Evolutionary conservation across 1,284 basidiomycete genomes (phyloP).

Genomic region (Fomitiporia mediterranea): DNA sequence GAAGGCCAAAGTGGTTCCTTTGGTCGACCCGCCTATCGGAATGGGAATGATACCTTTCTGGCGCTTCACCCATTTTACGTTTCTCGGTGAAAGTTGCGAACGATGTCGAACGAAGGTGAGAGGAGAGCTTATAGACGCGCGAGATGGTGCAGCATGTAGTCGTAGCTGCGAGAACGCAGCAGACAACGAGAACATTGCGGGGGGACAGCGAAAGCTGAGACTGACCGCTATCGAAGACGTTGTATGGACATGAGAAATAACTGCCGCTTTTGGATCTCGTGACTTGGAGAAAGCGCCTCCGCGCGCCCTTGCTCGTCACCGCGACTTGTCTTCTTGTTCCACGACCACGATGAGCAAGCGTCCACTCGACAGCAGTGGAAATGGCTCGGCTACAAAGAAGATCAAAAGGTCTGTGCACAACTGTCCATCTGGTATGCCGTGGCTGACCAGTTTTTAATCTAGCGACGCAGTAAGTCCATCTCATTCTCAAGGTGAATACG

Average conservation of each 20-base stretch:
- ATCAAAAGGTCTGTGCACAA: constrained; percentile 53
- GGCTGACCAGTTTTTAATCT: constrained; percentile 25
- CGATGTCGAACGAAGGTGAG: constrained; percentile 31
- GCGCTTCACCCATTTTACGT: constrained; percentile 78
- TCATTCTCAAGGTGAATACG: constrained; percentile 65
- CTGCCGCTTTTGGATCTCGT: neutral
- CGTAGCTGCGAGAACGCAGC: constrained; percentile 17
- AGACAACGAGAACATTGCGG: constrained; percentile 16
- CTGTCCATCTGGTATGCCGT: neutral
- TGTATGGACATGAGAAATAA: neutral
- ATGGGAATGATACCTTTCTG: constrained; percentile 87
- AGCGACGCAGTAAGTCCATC: constrained; percentile 67
- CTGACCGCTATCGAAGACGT: neutral
- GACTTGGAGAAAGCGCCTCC: neutral
- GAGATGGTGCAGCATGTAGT: constrained; percentile 2
- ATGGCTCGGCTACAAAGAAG: constrained; percentile 53
- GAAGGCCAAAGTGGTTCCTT: constrained; percentile 89
- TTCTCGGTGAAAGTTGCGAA: constrained; percentile 73
- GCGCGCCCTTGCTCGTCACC: neutral
- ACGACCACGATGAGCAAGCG: constrained; percentile 19
- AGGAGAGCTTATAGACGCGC: neutral
- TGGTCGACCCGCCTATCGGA: constrained; percentile 84
- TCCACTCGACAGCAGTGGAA: constrained; percentile 29
- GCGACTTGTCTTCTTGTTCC: neutral
- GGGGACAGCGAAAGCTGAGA: neutral